Conservation (phyloP, 331 rosid species). For the Prunus yedoensis region DNA sequence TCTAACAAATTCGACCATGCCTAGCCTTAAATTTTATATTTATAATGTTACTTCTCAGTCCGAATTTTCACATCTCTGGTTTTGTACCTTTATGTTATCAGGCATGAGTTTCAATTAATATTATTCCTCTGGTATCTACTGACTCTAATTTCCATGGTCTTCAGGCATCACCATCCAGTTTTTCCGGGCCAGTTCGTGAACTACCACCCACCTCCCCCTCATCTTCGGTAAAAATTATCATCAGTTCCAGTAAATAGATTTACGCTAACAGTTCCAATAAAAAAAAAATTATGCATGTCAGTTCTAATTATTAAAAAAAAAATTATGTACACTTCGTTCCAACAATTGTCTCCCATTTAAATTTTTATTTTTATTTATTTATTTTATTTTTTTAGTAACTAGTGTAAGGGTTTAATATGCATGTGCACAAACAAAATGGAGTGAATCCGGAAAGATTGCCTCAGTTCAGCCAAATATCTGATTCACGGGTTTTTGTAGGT, state of each 20-base stretch:
- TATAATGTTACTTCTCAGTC: too few species aligned
- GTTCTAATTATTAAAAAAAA: too few species aligned
- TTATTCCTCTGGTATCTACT: background rate
- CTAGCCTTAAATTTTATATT: too few species aligned
- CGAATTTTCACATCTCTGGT: too few species aligned
- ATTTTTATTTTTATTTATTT: too few species aligned
- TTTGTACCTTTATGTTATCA: too few species aligned
- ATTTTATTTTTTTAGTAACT: background rate
- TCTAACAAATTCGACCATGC: background rate
- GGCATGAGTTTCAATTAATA: too few species aligned
- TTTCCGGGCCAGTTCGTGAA: slow-evolving; percentile 46
- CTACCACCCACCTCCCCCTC: slow-evolving; percentile 57
- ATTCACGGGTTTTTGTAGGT: slow-evolving; percentile 39
- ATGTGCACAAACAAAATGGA: too few species aligned
- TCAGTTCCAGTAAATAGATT: background rate
- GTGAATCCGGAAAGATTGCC: too few species aligned
- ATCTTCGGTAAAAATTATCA: slow-evolving; percentile 33
- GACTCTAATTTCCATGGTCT: slow-evolving; percentile 17
- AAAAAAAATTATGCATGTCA: too few species aligned
- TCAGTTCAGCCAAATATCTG: slow-evolving; percentile 5
- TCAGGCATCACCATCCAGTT: slow-evolving; percentile 52
- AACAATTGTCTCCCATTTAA: slow-evolving; percentile 3
- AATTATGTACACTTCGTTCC: background rate
- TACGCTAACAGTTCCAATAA: too few species aligned
- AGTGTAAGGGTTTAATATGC: background rate